Evolutionary conservation across 2,329 filamentous ascomycete species (phyloP), one percentile per base, ranked within the genome.

Genomic region (Grosmannia huntii): DNA sequence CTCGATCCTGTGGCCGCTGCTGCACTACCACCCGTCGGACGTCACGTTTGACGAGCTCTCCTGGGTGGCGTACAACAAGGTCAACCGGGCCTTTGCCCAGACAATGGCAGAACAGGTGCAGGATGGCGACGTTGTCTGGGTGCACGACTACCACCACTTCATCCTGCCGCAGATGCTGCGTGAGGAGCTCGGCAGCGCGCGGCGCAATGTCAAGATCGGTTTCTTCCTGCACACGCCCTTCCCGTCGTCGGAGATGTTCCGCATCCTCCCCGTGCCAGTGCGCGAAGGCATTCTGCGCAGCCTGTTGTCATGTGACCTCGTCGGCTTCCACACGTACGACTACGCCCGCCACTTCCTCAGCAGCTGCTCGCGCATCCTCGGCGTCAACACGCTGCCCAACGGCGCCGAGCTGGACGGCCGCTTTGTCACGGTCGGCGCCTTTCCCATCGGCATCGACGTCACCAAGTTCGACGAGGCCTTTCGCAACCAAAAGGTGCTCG

Each of bases 131-230:
- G 75, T 96, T 66, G 87, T 99, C 66, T 99, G 94, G 94, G 89
- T 99, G 6, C 94, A 99, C 71, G 94, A 99, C 72, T 99, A 97
- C 74, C 94, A 99, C 72, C 78, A 97, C 62, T 97, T 97, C 91
- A 84, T 99, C 23, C 81, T 99, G 38, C 94, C 94, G 36, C 84
- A 92, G 68, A 95, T 97, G 90, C 80, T 99, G 60, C 89, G 94
- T 62, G 88, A 95, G 67, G 89, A 95, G 71, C 85, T 96, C 60
- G 88, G 87, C 59, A 72, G 83, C 62, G 81, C 78, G 61, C 90
- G 87, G 75, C 89, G 91, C 75, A 95, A 96, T 65, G 85, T 97
- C 73, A 96, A 95, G 77, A 94, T 99, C 66, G 94, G 92, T 64
- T 97, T 97, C 80, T 99, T 97, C 78, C 76, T 97, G 41, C 94